Base-by-base conservation (phyloP, 164 flowering plant species). In the Macadamia integrifolia region DNA sequence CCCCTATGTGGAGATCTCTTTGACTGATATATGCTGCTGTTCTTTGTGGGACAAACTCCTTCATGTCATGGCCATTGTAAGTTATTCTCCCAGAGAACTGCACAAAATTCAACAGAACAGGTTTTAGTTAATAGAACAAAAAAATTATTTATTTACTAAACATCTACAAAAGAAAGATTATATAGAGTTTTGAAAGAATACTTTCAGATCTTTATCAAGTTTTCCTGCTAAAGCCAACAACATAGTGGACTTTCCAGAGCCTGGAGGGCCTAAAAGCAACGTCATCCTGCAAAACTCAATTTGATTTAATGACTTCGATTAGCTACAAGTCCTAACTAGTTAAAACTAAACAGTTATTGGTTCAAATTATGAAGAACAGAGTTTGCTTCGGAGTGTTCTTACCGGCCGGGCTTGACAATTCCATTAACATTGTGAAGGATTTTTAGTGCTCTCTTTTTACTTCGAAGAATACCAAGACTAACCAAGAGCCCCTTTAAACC, bases 341-440 rank as follows among this genome's bases (percentile, higher is more conserved):
- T 35, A 3, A 13, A 15, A 1, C 40, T 35, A 35, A 5, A 2
- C 5, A 35, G 3, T 2, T 35, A 35, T 35, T 35, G 5, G 40
- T 35, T 35, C 40, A 35, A 35, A 35, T 5, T 35, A 2, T 5
- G 5, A 35, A 35, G 5, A 35, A 35, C 46, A 67, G 31, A 49
- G 1, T 28, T 9, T 35, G 12, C 29, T 29, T 35, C 23, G 14
- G 3, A 35, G 13, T 35, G 5, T 62, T 57, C 66, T 76, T 30
- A 85, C 91, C 91, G 80, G 65, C 80, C 14, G 35, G 96, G 92
- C 77, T 85, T 89, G 75, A 89, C 69, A 50, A 82, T 73, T 49
- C 92, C 96, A 66, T 86, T 88, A 23, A 86, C 85, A 77, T 86
- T 86, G 6, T 74, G 77, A 59, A 90, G 93, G 65, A 90, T 86